Percentiles rank a stretch among this genome's conserved stretches.
Evolutionary conservation across 352 stramenopile species (phyloP).

Genomic region (Thalassiosira hispida): DNA sequence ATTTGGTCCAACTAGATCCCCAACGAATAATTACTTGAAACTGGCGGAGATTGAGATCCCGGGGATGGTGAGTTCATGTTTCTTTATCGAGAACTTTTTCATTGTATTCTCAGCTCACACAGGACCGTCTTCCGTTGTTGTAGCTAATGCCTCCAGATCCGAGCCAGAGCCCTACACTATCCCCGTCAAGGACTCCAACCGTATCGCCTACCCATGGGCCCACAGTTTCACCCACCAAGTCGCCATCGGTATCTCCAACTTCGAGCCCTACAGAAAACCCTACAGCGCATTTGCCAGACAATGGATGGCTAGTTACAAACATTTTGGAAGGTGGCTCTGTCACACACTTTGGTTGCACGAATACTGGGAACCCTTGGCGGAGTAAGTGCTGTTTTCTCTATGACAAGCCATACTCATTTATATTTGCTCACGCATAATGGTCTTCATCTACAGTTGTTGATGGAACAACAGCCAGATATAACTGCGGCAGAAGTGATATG

Average conservation of each 20-base stretch:
- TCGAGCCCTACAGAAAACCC: background rate
- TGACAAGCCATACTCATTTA: no score
- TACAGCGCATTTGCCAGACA: slow-evolving; percentile 29
- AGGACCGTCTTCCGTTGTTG: no score
- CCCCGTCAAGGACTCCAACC: background rate
- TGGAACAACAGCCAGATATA: background rate
- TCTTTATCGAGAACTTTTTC: no score
- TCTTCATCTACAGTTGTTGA: no score
- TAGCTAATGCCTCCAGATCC: no score
- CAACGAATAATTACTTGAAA: background rate
- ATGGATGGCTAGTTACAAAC: slow-evolving; percentile 11
- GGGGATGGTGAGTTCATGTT: no score
- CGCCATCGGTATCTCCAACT: slow-evolving; percentile 1
- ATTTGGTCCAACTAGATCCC: background rate
- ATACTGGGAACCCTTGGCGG: no score
- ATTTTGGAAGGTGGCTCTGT: background rate
- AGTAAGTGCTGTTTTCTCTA: no score
- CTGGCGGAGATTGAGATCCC: slow-evolving; percentile 21
- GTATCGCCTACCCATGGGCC: background rate
- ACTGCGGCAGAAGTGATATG: background rate
- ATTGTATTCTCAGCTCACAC: no score
- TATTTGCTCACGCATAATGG: no score
- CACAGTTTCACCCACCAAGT: background rate
- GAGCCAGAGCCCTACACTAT: no score
- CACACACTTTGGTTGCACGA: background rate